A percentile compares a stretch with the other conserved stretches of the same genome.
phyloP scores from a whole-genome alignment of 495 filamentous ascomycete genomes.

The Podospora bellae-mahoneyi region DNA sequence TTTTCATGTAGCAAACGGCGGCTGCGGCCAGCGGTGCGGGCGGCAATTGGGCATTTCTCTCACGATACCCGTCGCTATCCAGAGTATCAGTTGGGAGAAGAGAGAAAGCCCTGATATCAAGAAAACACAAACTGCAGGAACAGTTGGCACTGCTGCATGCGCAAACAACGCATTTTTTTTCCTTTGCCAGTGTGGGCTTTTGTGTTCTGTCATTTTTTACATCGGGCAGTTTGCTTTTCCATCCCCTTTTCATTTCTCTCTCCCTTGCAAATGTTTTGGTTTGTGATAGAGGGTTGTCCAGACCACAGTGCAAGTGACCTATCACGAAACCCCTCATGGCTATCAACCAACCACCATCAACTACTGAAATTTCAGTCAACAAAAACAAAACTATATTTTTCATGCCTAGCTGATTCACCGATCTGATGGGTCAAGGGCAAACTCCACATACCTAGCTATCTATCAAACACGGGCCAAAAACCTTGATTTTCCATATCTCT shows the following conservation, averaged over 20 bases:
- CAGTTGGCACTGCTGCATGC: constrained; percentile 3
- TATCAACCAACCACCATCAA: neutral
- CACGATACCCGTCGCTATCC: neutral
- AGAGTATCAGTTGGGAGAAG: neutral
- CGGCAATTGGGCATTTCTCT: constrained; percentile 5
- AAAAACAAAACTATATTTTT: neutral
- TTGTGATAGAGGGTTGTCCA: neutral
- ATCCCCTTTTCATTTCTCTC: neutral
- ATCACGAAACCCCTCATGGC: neutral
- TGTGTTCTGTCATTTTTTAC: neutral
- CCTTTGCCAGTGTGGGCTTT: neutral
- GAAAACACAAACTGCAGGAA: neutral
- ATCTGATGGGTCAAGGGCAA: neutral
- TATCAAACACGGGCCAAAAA: neutral
- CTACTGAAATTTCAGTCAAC: neutral
- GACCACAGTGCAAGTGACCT: neutral
- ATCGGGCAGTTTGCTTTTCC: neutral
- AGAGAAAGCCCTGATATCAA: neutral
- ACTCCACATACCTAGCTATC: neutral
- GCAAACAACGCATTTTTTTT: neutral
- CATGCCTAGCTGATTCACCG: neutral
- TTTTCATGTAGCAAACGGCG: neutral
- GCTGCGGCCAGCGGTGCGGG: neutral
- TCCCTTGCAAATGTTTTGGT: neutral
- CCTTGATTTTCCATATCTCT: neutral